Percentiles rank a stretch among this genome's conserved stretches.
Evolutionary conservation across 768 basidiomycete species (phyloP).

Genomic region (Mycena haematopus): DNA sequence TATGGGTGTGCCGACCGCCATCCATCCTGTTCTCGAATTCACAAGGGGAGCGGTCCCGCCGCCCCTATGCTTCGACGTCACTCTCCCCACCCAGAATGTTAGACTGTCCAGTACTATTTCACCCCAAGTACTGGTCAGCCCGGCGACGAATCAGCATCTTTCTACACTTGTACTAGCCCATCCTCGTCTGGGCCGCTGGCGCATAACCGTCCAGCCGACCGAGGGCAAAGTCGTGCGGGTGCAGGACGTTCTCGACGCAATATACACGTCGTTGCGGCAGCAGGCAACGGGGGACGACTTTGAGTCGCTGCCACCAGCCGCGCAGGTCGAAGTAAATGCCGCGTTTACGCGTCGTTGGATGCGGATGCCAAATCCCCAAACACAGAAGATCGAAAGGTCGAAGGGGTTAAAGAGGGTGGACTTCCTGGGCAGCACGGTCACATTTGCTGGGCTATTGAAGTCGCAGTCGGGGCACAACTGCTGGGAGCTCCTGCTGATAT

Average conservation of each 20-base stretch:
- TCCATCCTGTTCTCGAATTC: slow-evolving; percentile 18
- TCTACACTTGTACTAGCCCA: slow-evolving; percentile 10
- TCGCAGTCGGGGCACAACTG: slow-evolving; percentile 35
- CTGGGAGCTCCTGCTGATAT: slow-evolving; percentile 38
- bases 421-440: slow-evolving; percentile 40
- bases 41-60: not conserved
- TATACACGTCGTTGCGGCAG: slow-evolving; percentile 24
- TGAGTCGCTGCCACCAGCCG: slow-evolving; percentile 1
- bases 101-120: not conserved
- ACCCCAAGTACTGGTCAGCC: not conserved
- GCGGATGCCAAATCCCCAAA: slow-evolving; percentile 9
- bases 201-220: slow-evolving; percentile 6
- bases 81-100: slow-evolving; percentile 26
- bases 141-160: slow-evolving; percentile 13
- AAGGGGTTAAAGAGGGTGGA: slow-evolving; percentile 49
- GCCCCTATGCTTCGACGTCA: slow-evolving; percentile 28
- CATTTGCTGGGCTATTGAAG: slow-evolving; percentile 39
- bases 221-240: slow-evolving; percentile 21
- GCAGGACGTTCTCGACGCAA: slow-evolving; percentile 16
- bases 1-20: not conserved
- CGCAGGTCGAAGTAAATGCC: slow-evolving; percentile 14
- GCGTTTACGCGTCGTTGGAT: slow-evolving; percentile 28
- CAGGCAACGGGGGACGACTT: slow-evolving; percentile 14
- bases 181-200: slow-evolving; percentile 16
- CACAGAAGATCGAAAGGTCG: slow-evolving; percentile 34